Percentiles rank a stretch among this genome's conserved stretches.
phyloP scores from a whole-genome alignment of 805 yeast genomes.

The Pichia exigua region DNA sequence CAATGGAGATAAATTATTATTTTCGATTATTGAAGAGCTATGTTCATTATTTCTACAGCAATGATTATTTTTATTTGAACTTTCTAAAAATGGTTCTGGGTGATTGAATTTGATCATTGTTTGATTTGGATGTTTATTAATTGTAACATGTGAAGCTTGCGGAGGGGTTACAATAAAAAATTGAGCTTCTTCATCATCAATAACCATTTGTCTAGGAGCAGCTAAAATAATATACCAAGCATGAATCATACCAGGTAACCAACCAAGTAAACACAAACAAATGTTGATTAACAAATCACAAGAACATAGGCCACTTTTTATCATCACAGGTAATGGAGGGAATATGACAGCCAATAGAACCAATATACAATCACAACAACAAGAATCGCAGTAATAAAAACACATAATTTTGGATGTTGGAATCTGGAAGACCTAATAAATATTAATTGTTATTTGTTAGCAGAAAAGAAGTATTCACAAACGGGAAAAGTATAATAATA shows the following conservation, averaged over 20 bases:
- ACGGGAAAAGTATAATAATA: not conserved
- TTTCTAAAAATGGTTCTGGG: conserved; percentile 27
- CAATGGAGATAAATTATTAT: conserved; percentile 21
- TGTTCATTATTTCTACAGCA: not conserved
- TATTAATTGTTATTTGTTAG: too few species aligned
- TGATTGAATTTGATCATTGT: conserved; percentile 21
- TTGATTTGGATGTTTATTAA: conserved; percentile 22
- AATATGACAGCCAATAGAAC: conserved; percentile 62
- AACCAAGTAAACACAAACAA: conserved; percentile 51
- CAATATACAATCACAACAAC: conserved; percentile 53
- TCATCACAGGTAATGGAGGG: conserved; percentile 74
- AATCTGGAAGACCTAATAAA: too few species aligned
- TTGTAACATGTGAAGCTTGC: conserved; percentile 9
- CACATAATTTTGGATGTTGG: conserved; percentile 9
- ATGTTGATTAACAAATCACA: conserved; percentile 65
- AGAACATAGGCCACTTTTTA: conserved; percentile 66
- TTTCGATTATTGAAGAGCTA: conserved; percentile 6
- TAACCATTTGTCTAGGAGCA: conserved; percentile 32
- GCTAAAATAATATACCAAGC: conserved; percentile 55
- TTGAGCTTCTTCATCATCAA: conserved; percentile 24
- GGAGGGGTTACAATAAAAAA: conserved; percentile 22
- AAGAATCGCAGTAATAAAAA: conserved; percentile 26
- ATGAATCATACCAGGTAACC: conserved; percentile 65
- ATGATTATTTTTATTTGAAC: not conserved
- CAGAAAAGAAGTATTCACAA: not conserved